Evolutionary conservation across 257 asterid species (phyloP), one percentile per base, ranked within the genome.

Genomic region (Solanum tarapatanum): DNA sequence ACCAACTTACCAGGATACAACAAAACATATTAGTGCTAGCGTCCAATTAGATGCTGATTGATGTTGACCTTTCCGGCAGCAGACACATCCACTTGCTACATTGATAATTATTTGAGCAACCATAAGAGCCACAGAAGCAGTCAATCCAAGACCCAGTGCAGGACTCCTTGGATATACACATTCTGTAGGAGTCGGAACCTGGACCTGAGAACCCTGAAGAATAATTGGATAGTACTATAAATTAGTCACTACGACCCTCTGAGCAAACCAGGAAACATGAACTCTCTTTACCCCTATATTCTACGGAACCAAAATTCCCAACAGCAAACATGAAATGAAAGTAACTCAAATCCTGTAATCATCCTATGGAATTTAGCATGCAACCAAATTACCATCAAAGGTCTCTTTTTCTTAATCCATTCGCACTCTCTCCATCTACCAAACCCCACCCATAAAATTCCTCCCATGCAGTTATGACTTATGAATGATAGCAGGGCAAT

Each of bases 161-260:
- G 99, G 99, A 88, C 95, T 95, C 91, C 96, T 89, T 16, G 98
- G 99, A 88, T 95, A 95, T 72, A 95, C 88, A 88, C 99, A 97
- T 87, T 91, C 95, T 16, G 92, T 84, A 72, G 98, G 92, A 85
- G 96, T 87, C 8, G 94, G 93, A 91, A 91, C 90, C 68, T 88
- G 80, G 75, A 96, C 95, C 87, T 96, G 95, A 90, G 89, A 86
- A 84, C 93, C 93, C 98, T 96, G 94, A 89, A 90, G 37, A 86
- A 84, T 48, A 84, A 73, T 60, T 28, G 60, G 73, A 62, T 16
- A 45, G 60, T 41, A 48, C 16, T 72, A 82, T 28, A n/a, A 88
- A 66, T 23, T 82, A 82, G 85, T 82, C 69, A 45, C 36, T 19
- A 24, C 69, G 0, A 28, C 19, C 39, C 43, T 28, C 19, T 45